Percentiles rank a stretch among this genome's conserved stretches.
These are phyloP conservation scores for Gigaspora rosea DNA, from an alignment of 192 early-diverging fungal genomes.

Conservation along the genomic window DNA sequence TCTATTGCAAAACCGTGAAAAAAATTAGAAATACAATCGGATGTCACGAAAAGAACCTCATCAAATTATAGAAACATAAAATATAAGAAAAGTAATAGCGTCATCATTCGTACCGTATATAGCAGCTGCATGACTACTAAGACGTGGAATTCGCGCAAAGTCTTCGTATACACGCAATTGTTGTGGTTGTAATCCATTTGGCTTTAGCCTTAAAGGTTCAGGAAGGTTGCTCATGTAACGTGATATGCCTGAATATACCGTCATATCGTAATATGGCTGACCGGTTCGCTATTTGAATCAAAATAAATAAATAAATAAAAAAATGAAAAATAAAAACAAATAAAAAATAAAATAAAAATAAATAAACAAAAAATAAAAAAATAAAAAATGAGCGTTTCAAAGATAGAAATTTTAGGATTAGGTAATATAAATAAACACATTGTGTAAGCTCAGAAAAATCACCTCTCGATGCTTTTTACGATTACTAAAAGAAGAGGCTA, in stretches of 20 bases:
- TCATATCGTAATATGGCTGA: conserved; percentile 90
- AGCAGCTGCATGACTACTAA: conserved; percentile 51
- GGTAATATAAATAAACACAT: no score
- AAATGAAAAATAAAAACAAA: no score
- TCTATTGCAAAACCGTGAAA: not conserved
- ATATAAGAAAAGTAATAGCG: no score
- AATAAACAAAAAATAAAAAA: not conserved
- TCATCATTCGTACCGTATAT: conserved; percentile 34
- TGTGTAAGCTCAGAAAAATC: no score
- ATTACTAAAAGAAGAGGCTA: conserved; percentile 65
- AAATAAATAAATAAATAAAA: conserved; percentile 6
- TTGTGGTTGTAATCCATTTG: conserved; percentile 72
- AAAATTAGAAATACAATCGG: not conserved
- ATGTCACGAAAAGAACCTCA: not conserved
- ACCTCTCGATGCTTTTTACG: conserved; percentile 86
- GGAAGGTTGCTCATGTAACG: conserved; percentile 86
- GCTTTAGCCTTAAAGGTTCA: conserved; percentile 82
- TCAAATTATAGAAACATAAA: no score
- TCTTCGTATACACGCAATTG: conserved; percentile 90
- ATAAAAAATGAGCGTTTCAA: not conserved
- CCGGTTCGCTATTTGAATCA: conserved; percentile 56
- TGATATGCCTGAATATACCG: conserved; percentile 69
- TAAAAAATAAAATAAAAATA: conserved; percentile 9
- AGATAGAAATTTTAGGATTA: no score
- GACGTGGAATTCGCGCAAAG: conserved; percentile 69